A percentile compares a stretch with the other conserved stretches of the same genome.
phyloP scores from a whole-genome alignment of 192 early-diverging fungal species.

The Lobosporangium transversale region DNA sequence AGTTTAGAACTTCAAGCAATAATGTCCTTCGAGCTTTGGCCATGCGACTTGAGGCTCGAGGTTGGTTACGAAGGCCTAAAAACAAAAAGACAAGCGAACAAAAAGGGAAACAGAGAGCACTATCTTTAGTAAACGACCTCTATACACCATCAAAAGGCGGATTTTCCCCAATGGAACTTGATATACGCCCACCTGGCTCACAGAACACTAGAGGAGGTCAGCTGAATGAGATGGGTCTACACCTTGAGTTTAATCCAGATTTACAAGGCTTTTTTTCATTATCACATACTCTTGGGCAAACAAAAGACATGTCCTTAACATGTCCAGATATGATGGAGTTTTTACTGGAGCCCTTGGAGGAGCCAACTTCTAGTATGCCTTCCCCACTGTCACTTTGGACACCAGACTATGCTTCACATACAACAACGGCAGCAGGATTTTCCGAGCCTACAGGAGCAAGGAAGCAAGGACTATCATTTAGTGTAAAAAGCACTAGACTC shows the following conservation, averaged over 20 bases:
- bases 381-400: background rate
- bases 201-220: too few relatives aligned
- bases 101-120: constrained; percentile 2
- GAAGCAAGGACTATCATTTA: too few relatives aligned
- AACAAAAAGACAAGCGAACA: too few relatives aligned
- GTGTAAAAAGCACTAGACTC: background rate
- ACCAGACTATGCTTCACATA: background rate
- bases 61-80: constrained; percentile 14
- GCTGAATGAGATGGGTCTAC: background rate
- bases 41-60: constrained; percentile 10
- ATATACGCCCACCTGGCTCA: too few relatives aligned
- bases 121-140: too few relatives aligned
- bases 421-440: background rate
- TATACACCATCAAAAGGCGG: background rate
- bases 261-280: constrained; percentile 25
- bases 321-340: constrained; percentile 29
- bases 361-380: too few relatives aligned
- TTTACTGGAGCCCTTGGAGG: constrained; percentile 1
- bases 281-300: constrained; percentile 6
- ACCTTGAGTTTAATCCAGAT: constrained; percentile 13
- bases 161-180: background rate
- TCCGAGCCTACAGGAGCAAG: too few relatives aligned
- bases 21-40: constrained; percentile 13
- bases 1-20: background rate
- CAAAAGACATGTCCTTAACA: constrained; percentile 13